Percentiles rank a stretch among this genome's conserved stretches.
phyloP scores from a whole-genome alignment of 257 asterid genomes.

The Ligustrum vulgare region DNA sequence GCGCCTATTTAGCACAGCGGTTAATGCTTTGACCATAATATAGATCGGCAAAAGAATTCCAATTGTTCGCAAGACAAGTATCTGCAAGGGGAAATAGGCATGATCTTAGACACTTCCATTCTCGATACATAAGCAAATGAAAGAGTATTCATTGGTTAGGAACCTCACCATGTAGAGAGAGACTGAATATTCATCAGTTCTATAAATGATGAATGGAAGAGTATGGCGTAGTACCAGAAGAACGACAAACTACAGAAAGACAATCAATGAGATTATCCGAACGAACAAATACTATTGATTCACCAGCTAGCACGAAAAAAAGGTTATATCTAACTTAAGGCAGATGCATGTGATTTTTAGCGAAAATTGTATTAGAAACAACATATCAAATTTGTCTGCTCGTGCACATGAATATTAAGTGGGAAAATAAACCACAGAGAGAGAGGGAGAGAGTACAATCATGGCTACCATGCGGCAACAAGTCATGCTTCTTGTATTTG shows the following conservation, averaged over 20 bases:
- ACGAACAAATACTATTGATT: not conserved
- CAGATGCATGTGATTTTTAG: not conserved
- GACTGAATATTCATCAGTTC: conserved; percentile 49
- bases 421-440: not conserved
- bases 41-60: conserved; percentile 63
- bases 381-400: not conserved
- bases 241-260: conserved; percentile 51
- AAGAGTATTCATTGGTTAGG: not conserved
- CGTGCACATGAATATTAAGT: not conserved
- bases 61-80: conserved; percentile 43
- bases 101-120: not conserved
- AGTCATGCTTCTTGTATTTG: conserved; percentile 54
- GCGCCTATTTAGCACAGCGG: conserved; percentile 42
- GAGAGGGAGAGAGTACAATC: conserved; percentile 40
- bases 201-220: conserved; percentile 48
- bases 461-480: conserved; percentile 73
- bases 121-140: not conserved
- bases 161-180: conserved; percentile 47
- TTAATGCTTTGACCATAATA: conserved; percentile 53
- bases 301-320: not conserved
- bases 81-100: conserved; percentile 35
- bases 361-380: not conserved
- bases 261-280: conserved; percentile 1
- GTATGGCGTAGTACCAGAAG: conserved; percentile 69
- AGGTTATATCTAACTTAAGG: not conserved